These are phyloP conservation scores for Neotropicomus parvogracilis DNA, from an alignment of 1,284 basidiomycete species.

Conservation along the genomic window DNA sequence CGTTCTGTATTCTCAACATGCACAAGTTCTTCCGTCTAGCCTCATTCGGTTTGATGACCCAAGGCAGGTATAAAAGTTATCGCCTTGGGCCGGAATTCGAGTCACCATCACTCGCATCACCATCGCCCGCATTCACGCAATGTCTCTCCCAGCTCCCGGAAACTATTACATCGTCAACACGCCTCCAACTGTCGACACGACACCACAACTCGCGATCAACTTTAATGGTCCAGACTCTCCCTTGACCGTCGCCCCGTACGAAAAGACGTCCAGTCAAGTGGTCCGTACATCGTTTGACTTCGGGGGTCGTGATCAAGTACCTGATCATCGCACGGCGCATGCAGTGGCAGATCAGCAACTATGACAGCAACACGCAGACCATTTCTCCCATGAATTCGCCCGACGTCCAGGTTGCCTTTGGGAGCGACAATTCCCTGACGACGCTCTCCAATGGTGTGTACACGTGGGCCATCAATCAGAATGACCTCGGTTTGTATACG, in stretches of 20 bases:
- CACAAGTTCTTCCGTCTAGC: too few relatives aligned
- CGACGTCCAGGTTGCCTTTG: background rate
- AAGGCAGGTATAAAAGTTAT: too few relatives aligned
- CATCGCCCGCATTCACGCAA: background rate
- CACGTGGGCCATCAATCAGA: background rate
- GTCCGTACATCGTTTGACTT: background rate
- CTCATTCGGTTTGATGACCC: too few relatives aligned
- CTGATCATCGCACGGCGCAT: background rate
- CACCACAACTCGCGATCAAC: background rate
- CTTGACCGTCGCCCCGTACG: background rate
- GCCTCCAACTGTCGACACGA: too few relatives aligned
- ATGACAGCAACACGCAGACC: background rate
- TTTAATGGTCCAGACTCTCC: background rate
- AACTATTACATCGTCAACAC: background rate
- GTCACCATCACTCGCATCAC: too few relatives aligned
- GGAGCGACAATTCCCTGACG: background rate
- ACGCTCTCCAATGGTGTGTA: too few relatives aligned
- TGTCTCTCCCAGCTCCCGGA: background rate
- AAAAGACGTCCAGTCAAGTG: background rate
- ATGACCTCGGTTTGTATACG: background rate
- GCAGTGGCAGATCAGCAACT: background rate
- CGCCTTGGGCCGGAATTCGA: too few relatives aligned
- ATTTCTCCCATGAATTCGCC: background rate
- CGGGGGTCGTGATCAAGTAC: too few relatives aligned
- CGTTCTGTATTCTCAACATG: too few relatives aligned